Base-by-base conservation (phyloP, 169 alveolate species). In the Cryptosporidium viatorum region DNA sequence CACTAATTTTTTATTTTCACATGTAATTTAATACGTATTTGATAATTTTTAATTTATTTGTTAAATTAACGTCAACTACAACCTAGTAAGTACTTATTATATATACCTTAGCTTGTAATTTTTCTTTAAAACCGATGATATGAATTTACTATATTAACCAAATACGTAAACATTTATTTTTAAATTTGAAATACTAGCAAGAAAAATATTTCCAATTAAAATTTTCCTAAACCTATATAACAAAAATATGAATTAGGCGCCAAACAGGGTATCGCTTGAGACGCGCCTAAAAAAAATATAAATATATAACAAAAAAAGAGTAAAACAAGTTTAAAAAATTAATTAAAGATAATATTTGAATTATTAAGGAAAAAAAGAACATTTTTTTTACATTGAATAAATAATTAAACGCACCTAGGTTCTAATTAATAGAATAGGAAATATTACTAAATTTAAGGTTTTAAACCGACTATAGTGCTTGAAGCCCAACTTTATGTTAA, bases 221-320 rank as follows among this genome's bases (percentile, higher is more conserved):
- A 33, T 33, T 33, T 33, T 1, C 3, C 39, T 1, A 9, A 9
- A 9, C 48, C 8, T 41, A 9, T 8, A 41, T 9, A 41, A 41
- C 48, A 41, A 41, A 31, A 21, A 67, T 33, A 31, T 1, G 1
- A 0, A 12, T 1, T 0, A 33, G 73, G 73, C 73, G 73, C 73
- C 73, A 67, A 18, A 26, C 31, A 0, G 16, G 73, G 73, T 67
- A 67, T 31, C 73, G 73, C n/a, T 21, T 29, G 71, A 67, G 73
- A 67, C 73, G 73, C 73, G 73, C 73, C 73, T 67, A 37, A 39
- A 39, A 1, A 14, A 26, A 65, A 37, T 35, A 29, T 65, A 65
- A 65, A 26, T 65, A 21, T 12, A 18, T 10, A 33, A 26, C 4
- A n/a, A 55, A 21, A 7, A 26, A 55, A 26, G 67, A 14, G 35